phyloP scores from a whole-genome alignment of 495 filamentous ascomycete species.

The Aspergillus nanangensis region DNA sequence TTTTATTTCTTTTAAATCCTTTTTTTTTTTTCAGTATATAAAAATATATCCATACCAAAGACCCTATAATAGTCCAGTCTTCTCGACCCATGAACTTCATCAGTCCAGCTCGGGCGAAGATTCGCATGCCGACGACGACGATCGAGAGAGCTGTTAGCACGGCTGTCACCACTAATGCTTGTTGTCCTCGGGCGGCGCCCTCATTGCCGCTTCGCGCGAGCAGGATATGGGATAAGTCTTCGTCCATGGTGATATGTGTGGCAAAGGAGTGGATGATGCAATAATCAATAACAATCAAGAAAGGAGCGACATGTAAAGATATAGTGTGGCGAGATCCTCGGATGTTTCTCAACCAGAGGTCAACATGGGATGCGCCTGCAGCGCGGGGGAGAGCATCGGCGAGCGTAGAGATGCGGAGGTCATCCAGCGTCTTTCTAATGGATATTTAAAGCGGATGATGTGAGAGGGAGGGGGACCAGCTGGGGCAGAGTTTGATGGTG shows the following conservation, averaged over 20 bases:
- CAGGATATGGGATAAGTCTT: constrained; percentile 9
- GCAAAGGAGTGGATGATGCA: constrained; percentile 2
- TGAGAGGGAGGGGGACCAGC: too few relatives aligned
- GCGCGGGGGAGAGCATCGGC: not conserved
- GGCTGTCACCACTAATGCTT: constrained; percentile 33
- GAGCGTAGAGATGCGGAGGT: not conserved
- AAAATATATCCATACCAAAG: constrained; percentile 16
- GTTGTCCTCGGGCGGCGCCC: constrained; percentile 21
- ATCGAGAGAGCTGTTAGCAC: constrained; percentile 26
- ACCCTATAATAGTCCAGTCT: constrained; percentile 30
- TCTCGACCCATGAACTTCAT: constrained; percentile 35
- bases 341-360: constrained; percentile 1
- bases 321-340: not conserved
- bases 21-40: too few relatives aligned
- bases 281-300: too few relatives aligned
- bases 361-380: not conserved
- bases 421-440: too few relatives aligned
- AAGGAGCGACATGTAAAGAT: too few relatives aligned
- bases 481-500: too few relatives aligned
- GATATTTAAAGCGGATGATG: too few relatives aligned
- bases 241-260: constrained; percentile 15
- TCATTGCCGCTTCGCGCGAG: constrained; percentile 15
- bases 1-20: too few relatives aligned
- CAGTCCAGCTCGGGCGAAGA: constrained; percentile 29
- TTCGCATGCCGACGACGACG: constrained; percentile 27